Evolutionary conservation across 116 monocot genomes (phyloP), one percentile per base, ranked within the genome.

Genomic region (Cymodocea nodosa): DNA sequence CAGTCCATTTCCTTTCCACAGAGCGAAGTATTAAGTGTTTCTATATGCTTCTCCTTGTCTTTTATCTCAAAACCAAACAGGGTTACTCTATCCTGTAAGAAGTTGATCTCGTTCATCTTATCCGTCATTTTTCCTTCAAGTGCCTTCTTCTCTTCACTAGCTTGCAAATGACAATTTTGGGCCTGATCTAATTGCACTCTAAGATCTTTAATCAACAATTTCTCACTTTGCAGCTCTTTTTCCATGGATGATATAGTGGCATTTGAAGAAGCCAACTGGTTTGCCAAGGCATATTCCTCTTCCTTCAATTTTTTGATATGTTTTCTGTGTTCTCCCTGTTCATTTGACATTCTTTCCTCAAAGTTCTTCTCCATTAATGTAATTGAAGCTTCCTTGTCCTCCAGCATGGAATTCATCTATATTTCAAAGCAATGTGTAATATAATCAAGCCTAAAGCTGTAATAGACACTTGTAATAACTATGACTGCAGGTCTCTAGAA

Each of bases 1-100:
- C 68, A 78, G 62, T 85, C 76, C 52, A 74, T 75, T 68, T 81
- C 79, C 52, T 83, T 85, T 56, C 71, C 59, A 13, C 70, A 48
- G 62, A 94, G 70, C 39, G 68, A 73, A 15, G 39, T 58, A 5
- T 67, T 85, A 49, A 90, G 79, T 59, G 73, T 63, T 25, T 75
- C 68, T 44, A 90, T 76, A 50, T 48, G 73, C 51, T 83, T 74
- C 52, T 81, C 87, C 79, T 95, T 87, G 48, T 87, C 84, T 67
- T 71, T 76, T 63, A 83, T 76, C 75, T 87, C 90, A 10, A 72
- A 65, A 20, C 67, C 72, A 62, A 90, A 77, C n/a, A 85, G 64
- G 67, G 72, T 68, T 51, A 81, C 56, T 71, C 65, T 85, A 64
- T 90, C 85, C 60, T 79, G 79, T 68, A 90, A 70, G 20, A 52